These are phyloP conservation scores for Fusarium beomiforme DNA, from an alignment of 2,329 filamentous ascomycete genomes.

Conservation along the genomic window DNA sequence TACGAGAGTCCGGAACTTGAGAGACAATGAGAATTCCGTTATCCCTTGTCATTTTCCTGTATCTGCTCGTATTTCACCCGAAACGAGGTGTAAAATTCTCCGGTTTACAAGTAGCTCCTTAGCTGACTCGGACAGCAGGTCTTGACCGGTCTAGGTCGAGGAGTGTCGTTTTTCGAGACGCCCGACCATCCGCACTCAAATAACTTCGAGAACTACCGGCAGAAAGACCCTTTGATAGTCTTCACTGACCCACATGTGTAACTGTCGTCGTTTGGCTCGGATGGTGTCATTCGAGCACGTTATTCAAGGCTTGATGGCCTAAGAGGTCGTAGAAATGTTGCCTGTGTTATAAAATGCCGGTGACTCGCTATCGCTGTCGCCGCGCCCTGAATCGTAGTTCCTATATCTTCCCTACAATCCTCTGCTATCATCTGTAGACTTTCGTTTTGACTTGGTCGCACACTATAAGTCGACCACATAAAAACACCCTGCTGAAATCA, in stretches of 20 bases:
- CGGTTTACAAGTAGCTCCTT: not conserved
- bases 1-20: not conserved
- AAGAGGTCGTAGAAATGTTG: conserved; percentile 15
- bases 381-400: conserved; percentile 3
- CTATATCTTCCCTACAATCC: not conserved
- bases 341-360: conserved; percentile 36
- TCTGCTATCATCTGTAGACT: not conserved
- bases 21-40: not conserved
- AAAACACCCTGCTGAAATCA: not conserved
- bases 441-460: not conserved
- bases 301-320: conserved; percentile 43
- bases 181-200: conserved; percentile 24
- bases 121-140: conserved; percentile 25
- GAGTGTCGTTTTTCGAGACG: conserved; percentile 27
- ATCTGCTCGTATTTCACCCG: not conserved
- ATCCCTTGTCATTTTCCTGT: not conserved
- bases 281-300: conserved; percentile 47
- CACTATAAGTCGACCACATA: not conserved
- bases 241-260: conserved; percentile 41
- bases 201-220: conserved; percentile 12
- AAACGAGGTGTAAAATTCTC: not conserved
- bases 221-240: conserved; percentile 28
- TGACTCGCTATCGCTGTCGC: conserved; percentile 14
- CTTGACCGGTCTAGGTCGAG: conserved; percentile 29
- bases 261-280: conserved; percentile 32